Base-by-base conservation (phyloP, 75 land plant species). In the Selaginella tamariscina region DNA sequence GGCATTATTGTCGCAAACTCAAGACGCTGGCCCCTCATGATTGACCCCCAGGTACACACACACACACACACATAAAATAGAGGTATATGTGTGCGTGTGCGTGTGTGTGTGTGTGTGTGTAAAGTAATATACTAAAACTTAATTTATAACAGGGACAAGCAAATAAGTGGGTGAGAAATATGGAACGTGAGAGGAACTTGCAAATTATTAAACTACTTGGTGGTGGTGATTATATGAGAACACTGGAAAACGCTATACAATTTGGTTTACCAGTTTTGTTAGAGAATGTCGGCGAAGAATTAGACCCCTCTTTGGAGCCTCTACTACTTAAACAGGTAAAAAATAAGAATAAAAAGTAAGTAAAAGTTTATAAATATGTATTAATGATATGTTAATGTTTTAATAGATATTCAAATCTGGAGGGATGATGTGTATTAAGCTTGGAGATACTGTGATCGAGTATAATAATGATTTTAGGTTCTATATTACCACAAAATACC, bases 161-260 rank as follows among this genome's bases (percentile, higher is more conserved):
- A 72, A 77, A 77, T 27, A 77, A 77, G 59, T 77, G 79, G 79
- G 65, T 77, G 8, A 75, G 79, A 13, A 77, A 77, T 32, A 77
- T 77, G 79, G 79, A 77, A 28, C 64, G 71, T 0, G 75, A 72
- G 30, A 59, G 79, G 29, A 77, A 77, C 24, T 33, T 77, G 67
- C 79, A 77, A 65, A 73, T 77, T n/a, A 77, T 77, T 29, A 77
- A 77, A 31, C 79, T 77, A 32, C 31, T 56, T 70, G 79, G 79
- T 1, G 65, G 71, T 56, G 56, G 65, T 44, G 79, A 73, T 20
- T 77, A 77, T n/a, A 68, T 77, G 55, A 64, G 75, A 32, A 77
- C 75, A 1, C 66, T 77, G 8, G 79, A 77, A 33, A 77, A 77
- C 65, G 79, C 79, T n/a, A 77, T 77, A 2, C 79, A 77, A 26